These are phyloP conservation scores for Stagonosporopsis vannaccii DNA, from an alignment of 2,329 filamentous ascomycete species.

Conservation along the genomic window DNA sequence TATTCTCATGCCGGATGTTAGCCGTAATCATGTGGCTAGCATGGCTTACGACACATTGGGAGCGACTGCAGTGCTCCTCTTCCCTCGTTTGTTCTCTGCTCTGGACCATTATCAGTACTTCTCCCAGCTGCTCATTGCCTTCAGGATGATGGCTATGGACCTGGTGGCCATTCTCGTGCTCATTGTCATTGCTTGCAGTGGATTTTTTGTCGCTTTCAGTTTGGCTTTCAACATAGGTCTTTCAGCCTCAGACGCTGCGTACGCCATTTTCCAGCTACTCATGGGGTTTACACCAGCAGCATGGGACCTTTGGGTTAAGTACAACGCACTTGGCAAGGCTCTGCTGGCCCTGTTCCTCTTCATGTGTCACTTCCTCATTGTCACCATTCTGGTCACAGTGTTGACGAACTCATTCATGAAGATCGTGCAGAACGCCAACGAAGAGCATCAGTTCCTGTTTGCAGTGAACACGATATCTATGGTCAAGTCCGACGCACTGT, in stretches of 20 bases:
- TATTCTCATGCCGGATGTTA: slow-evolving; percentile 78
- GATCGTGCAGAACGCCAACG: slow-evolving; percentile 89
- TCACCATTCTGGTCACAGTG: slow-evolving; percentile 95
- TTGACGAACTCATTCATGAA: slow-evolving; percentile 96
- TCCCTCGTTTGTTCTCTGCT: slow-evolving; percentile 90
- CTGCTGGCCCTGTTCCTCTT: slow-evolving; percentile 85
- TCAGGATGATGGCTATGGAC: slow-evolving; percentile 92
- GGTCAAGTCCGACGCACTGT: slow-evolving; percentile 97
- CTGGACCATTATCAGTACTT: slow-evolving; percentile 97
- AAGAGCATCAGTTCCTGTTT: slow-evolving; percentile 92
- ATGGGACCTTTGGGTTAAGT: slow-evolving; percentile 86
- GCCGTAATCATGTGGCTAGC: slow-evolving; percentile 73
- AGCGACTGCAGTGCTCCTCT: slow-evolving; percentile 85
- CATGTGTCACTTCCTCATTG: slow-evolving; percentile 93
- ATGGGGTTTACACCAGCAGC: slow-evolving; percentile 97
- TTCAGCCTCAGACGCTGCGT: slow-evolving; percentile 78
- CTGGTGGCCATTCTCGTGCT: slow-evolving; percentile 83
- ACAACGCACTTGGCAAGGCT: slow-evolving; percentile 78
- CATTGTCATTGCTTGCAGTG: slow-evolving; percentile 87
- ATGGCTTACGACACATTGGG: slow-evolving; percentile 95
- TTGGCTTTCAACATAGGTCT: slow-evolving; percentile 76
- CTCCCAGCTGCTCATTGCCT: slow-evolving; percentile 91
- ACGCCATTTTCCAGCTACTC: slow-evolving; percentile 88
- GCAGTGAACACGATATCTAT: slow-evolving; percentile 97
- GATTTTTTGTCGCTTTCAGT: slow-evolving; percentile 95